A percentile compares a stretch with the other conserved stretches of the same genome.
Evolutionary conservation across 805 yeast genomes (phyloP).

Genomic region (Debaryomyces prosopidis): DNA sequence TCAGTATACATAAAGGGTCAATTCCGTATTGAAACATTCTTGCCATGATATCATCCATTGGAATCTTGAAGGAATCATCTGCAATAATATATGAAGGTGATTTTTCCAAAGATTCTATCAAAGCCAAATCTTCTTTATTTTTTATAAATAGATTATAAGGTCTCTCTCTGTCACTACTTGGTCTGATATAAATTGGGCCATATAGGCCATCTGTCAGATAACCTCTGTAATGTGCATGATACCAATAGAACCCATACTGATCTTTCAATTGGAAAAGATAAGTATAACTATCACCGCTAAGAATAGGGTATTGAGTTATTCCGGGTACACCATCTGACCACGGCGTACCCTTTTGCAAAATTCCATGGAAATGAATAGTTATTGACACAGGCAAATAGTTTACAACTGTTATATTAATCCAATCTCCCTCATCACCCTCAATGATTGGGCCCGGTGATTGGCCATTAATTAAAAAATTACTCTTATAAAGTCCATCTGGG

Average conservation of each 20-base stretch:
- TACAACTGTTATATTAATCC: slow-evolving; percentile 33
- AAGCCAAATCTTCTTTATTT: slow-evolving; percentile 24
- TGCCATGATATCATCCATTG: slow-evolving; percentile 33
- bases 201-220: slow-evolving; percentile 50
- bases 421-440: slow-evolving; percentile 32
- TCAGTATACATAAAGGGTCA: slow-evolving; percentile 34
- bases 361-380: slow-evolving; percentile 56
- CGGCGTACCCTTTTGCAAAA: slow-evolving; percentile 45
- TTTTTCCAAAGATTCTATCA: slow-evolving; percentile 25
- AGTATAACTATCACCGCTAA: slow-evolving; percentile 39
- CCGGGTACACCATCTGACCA: slow-evolving; percentile 54
- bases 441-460: slow-evolving; percentile 53
- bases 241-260: slow-evolving; percentile 56
- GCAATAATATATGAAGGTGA: slow-evolving; percentile 29
- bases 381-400: slow-evolving; percentile 41
- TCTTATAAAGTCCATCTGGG: slow-evolving; percentile 36
- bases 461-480: slow-evolving; percentile 40
- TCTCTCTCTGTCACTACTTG: slow-evolving; percentile 23
- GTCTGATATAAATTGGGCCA: slow-evolving; percentile 48
- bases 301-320: slow-evolving; percentile 52
- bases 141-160: slow-evolving; percentile 31
- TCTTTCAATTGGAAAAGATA: slow-evolving; percentile 40
- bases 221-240: slow-evolving; percentile 51
- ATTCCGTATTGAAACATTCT: slow-evolving; percentile 31
- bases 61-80: slow-evolving; percentile 40